Evolutionary conservation across 2,329 filamentous ascomycete genomes (phyloP).

Genomic region (Phialophora macrospora): DNA sequence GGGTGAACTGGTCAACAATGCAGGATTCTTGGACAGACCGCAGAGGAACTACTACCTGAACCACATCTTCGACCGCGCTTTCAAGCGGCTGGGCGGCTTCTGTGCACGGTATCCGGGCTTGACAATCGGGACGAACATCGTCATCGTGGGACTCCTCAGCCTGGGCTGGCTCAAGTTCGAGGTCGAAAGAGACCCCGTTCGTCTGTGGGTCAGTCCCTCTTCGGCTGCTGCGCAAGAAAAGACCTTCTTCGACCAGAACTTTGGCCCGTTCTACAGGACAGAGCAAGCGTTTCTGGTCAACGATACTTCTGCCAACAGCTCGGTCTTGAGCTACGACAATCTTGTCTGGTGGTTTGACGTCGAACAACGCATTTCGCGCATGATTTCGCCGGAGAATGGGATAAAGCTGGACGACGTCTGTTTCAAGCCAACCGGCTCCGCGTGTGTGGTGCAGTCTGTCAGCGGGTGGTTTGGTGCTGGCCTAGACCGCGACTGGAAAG

Average conservation of each 20-base stretch:
- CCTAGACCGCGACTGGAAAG: conserved; percentile 70
- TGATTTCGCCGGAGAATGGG: conserved; percentile 71
- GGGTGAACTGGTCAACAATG: conserved; percentile 77
- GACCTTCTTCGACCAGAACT: conserved; percentile 87
- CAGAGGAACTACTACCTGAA: conserved; percentile 83
- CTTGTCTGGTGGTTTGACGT: conserved; percentile 93
- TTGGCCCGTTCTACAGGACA: conserved; percentile 93
- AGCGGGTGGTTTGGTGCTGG: conserved; percentile 81
- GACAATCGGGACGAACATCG: conserved; percentile 76
- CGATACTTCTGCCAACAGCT: conserved; percentile 66
- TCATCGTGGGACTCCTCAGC: conserved; percentile 78
- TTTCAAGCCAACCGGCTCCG: conserved; percentile 87
- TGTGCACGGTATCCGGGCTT: conserved; percentile 84
- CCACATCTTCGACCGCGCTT: conserved; percentile 76
- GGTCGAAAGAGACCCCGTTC: conserved; percentile 88
- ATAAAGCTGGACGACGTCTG: conserved; percentile 82
- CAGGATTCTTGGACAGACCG: conserved; percentile 77
- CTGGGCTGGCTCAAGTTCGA: conserved; percentile 86
- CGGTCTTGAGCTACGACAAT: conserved; percentile 85
- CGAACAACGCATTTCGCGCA: conserved; percentile 73
- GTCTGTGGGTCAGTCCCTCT: conserved; percentile 93
- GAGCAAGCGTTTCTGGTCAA: conserved; percentile 95
- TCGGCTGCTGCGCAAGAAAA: conserved; percentile 92
- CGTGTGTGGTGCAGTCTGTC: conserved; percentile 92
- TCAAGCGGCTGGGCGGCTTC: conserved; percentile 76